A percentile compares a stretch with the other conserved stretches of the same genome.
Conservation (phyloP, 2,329 filamentous ascomycete species). For the Colletotrichum horii region DNA sequence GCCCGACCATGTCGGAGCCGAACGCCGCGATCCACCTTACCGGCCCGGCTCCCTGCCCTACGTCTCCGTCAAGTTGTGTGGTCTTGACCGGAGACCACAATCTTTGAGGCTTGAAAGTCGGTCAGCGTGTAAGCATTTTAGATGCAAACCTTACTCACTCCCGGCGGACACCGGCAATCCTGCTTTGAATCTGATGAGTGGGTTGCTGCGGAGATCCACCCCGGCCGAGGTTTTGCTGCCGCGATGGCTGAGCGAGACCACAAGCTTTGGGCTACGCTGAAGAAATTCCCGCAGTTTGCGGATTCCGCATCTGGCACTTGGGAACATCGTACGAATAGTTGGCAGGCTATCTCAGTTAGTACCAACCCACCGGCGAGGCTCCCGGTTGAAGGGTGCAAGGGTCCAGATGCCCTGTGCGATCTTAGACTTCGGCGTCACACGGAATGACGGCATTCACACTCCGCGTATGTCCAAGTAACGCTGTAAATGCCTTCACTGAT, state of each 20-base stretch:
- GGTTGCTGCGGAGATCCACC: neutral
- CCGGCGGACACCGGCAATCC: neutral
- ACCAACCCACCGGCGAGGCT: neutral
- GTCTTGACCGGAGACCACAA: neutral
- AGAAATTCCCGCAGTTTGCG: neutral
- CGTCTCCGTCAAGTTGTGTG: neutral
- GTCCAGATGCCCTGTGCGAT: neutral
- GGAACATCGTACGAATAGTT: fast-evolving
- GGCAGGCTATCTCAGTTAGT: neutral
- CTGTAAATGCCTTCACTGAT: neutral
- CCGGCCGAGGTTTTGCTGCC: fast-evolving
- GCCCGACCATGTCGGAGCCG: neutral
- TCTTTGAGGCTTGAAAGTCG: neutral
- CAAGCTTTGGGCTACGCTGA: neutral
- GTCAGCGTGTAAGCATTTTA: fast-evolving
- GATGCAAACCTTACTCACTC: neutral
- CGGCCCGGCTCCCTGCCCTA: neutral
- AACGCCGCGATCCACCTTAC: neutral
- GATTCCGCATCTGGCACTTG: neutral
- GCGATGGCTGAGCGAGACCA: neutral
- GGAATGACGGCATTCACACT: neutral
- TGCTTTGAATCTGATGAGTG: neutral
- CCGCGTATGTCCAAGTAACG: neutral
- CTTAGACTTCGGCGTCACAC: neutral
- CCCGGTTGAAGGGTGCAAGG: neutral